These are phyloP conservation scores for Pleurotus tuber-regium DNA, from an alignment of 768 basidiomycete species.

Conservation along the genomic window DNA sequence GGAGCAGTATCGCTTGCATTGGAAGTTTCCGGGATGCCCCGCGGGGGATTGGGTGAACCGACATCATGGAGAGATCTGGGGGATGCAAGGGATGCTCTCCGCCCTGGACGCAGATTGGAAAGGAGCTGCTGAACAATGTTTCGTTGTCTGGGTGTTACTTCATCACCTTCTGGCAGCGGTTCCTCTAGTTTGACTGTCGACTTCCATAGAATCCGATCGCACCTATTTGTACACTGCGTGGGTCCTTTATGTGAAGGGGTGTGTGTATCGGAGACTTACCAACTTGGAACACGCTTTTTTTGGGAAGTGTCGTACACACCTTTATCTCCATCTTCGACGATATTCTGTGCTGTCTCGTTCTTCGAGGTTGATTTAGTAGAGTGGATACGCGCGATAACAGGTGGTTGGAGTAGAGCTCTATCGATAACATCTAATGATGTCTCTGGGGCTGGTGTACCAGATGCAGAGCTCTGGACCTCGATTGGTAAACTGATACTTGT, in stretches of 20 bases:
- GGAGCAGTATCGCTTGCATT: conserved; percentile 17
- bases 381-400: conserved; percentile 28
- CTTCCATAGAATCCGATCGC: conserved; percentile 84
- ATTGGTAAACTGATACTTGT: conserved; percentile 9
- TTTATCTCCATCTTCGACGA: conserved; percentile 42
- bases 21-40: conserved; percentile 16
- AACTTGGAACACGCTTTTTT: conserved; percentile 82
- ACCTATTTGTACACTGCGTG: conserved; percentile 43
- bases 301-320: conserved; percentile 80
- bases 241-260: neutral
- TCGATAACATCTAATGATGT: neutral
- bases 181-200: conserved; percentile 55
- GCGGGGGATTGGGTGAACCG: conserved; percentile 15
- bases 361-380: conserved; percentile 29
- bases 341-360: conserved; percentile 30
- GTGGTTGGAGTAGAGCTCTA: conserved; percentile 20
- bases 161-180: conserved; percentile 37
- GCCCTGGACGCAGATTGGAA: conserved; percentile 36
- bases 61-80: conserved; percentile 20
- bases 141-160: conserved; percentile 31
- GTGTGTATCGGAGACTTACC: conserved; percentile 42
- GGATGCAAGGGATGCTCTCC: conserved; percentile 35
- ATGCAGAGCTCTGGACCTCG: conserved; percentile 12
- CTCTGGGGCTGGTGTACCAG: neutral
- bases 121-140: conserved; percentile 54